A percentile compares a stretch with the other conserved stretches of the same genome.
phyloP scores from a whole-genome alignment of 306 rosid species.

The Castanea crenata region DNA sequence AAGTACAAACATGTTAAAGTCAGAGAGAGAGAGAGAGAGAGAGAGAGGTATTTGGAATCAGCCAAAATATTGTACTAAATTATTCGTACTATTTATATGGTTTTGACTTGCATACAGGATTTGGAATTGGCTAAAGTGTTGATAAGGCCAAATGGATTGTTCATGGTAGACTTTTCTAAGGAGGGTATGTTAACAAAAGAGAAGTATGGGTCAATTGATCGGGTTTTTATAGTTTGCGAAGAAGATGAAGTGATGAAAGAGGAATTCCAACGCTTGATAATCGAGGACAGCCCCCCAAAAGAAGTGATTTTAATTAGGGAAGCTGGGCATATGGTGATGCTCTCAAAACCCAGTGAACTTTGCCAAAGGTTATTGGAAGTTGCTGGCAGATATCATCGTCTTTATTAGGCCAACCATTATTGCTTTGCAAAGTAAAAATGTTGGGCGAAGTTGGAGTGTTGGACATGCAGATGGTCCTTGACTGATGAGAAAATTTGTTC shows the following conservation, averaged over 20 bases:
- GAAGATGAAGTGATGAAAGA: slow-evolving; percentile 31
- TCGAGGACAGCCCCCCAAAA: slow-evolving; percentile 35
- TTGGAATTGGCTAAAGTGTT: slow-evolving; percentile 33
- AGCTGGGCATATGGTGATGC: slow-evolving; percentile 45
- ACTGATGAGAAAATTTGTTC: no score
- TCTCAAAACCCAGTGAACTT: slow-evolving; percentile 33
- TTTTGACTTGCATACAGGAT: slow-evolving; percentile 20
- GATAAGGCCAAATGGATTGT: slow-evolving; percentile 33
- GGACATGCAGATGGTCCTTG: no score
- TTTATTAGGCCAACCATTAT: no score
- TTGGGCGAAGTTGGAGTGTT: no score
- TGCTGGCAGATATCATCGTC: background rate
- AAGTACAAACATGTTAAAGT: no score
- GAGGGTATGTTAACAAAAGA: slow-evolving; percentile 31
- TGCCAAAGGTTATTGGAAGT: slow-evolving; percentile 15
- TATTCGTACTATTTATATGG: background rate
- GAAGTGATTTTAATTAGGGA: slow-evolving; percentile 40
- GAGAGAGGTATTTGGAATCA: no score
- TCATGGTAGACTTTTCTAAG: slow-evolving; percentile 33
- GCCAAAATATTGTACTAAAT: no score
- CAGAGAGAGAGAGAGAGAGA: no score
- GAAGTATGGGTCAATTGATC: slow-evolving; percentile 39
- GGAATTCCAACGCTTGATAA: slow-evolving; percentile 46
- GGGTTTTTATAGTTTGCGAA: slow-evolving; percentile 22
- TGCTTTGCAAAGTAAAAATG: no score